Evolutionary conservation across 78 protist species (phyloP).

Genomic region (Bodo saltans): DNA sequence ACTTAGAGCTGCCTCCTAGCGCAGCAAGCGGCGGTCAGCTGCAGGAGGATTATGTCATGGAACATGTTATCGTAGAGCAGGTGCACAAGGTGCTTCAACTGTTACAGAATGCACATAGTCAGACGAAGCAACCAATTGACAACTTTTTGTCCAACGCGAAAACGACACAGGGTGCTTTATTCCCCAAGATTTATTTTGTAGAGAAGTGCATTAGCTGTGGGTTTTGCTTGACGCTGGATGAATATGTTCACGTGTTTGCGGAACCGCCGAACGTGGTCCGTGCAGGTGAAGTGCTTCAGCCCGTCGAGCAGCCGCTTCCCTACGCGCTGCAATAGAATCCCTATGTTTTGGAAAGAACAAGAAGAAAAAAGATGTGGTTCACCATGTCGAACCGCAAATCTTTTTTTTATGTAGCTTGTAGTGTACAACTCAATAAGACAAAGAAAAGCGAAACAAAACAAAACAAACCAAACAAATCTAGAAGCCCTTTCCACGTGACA

Average conservation of each 20-base stretch:
- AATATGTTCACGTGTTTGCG: background rate
- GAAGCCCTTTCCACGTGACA: no score
- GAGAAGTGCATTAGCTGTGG: background rate
- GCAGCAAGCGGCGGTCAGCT: no score
- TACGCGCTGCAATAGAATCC: no score
- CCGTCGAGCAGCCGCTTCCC: background rate
- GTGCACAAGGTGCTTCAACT: background rate
- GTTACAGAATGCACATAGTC: background rate
- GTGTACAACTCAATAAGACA: no score
- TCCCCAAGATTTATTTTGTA: background rate
- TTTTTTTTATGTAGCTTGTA: no score
- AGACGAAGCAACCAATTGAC: background rate
- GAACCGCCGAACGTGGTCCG: background rate
- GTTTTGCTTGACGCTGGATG: background rate
- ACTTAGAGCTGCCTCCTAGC: no score
- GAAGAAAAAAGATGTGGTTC: no score
- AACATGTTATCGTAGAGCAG: background rate
- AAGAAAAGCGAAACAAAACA: no score
- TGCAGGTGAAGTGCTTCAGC: background rate
- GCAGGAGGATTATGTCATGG: no score
- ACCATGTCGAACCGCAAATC: no score
- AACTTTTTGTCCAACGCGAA: background rate
- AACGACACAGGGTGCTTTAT: background rate
- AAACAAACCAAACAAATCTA: no score
- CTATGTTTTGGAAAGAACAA: no score